Conservation (phyloP, 441 rosid species). For the Populus hybrid region DNA sequence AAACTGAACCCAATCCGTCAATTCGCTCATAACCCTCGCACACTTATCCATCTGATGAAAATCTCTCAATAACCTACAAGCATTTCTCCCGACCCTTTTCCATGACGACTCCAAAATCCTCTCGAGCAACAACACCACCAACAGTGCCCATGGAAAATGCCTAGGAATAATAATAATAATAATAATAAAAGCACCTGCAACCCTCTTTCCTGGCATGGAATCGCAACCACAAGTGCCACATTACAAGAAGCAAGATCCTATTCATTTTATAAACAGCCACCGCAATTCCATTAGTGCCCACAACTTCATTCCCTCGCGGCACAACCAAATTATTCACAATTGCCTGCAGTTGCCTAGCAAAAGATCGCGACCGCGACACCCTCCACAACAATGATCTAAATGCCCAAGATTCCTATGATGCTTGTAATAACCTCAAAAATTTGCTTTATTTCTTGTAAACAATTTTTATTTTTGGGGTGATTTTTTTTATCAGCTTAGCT, state of each 20-base stretch:
- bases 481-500: too few relatives aligned
- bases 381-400: conserved; percentile 46
- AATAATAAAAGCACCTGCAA: conserved; percentile 60
- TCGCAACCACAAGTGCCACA: conserved; percentile 44
- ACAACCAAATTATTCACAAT: conserved; percentile 29
- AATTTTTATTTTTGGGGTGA: too few relatives aligned
- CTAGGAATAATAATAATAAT: conserved; percentile 54
- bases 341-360: conserved; percentile 39
- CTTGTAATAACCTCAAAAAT: not conserved
- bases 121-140: conserved; percentile 60
- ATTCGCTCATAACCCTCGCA: conserved; percentile 52
- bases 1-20: conserved; percentile 66
- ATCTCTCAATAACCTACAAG: conserved; percentile 77
- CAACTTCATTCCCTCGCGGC: conserved; percentile 35
- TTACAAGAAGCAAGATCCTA: conserved; percentile 33
- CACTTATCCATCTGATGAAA: conserved; percentile 65
- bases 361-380: conserved; percentile 47
- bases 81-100: conserved; percentile 68
- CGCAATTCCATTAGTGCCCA: conserved; percentile 41
- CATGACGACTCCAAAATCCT: conserved; percentile 70
- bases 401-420: conserved; percentile 33
- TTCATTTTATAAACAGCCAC: conserved; percentile 36
- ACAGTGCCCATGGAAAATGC: conserved; percentile 59
- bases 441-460: too few relatives aligned
- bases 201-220: conserved; percentile 49